Evolutionary conservation across 345 rosid genomes (phyloP), one percentile per base, ranked within the genome.

Genomic region (Dipteronia sinensis): DNA sequence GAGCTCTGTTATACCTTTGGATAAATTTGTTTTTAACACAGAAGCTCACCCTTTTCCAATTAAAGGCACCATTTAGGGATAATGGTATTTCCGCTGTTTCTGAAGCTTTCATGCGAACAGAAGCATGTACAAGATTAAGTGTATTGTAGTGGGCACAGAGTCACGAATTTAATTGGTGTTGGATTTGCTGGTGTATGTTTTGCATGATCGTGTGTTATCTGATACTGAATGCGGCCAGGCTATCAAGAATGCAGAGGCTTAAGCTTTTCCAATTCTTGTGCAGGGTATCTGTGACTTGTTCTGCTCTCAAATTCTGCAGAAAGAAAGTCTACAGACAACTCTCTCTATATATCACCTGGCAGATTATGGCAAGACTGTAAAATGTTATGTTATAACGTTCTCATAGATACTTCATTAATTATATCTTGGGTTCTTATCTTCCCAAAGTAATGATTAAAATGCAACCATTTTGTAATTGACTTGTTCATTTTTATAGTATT

Each of bases 31-130:
- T 69, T 96, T 91, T 80, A 94, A 96, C 88, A 81, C 99, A 70
- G 98, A 94, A 89, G 98, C 97, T 85, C 99, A 96, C 81, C 94
- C 97, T 70, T 75, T 94, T 67, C 98, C 99, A 7, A 88, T 92
- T 77, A 85, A 79, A 80, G 83, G 82, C 55, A 79, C 64, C 15
- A 78, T 79, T 72, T 79, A 82, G 78, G 34, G 31, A 63, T 69
- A 72, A 23, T 63, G 58, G 25, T 29, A 73, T 20, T 71, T 68
- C n/a, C 34, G 10, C 47, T 70, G 58, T 72, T 46, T 40, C n/a
- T 27, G 56, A 74, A 69, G 59, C 65, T 55, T 65, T 22, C 69
- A 69, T 22, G 9, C 61, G 49, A 65, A 74, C 78, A 66, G 59
- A 77, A 74, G 71, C 75, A 47, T 46, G 51, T 59, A 62, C 53